Conservation (phyloP, 306 rosid species). For the Dalbergia cultrata region DNA sequence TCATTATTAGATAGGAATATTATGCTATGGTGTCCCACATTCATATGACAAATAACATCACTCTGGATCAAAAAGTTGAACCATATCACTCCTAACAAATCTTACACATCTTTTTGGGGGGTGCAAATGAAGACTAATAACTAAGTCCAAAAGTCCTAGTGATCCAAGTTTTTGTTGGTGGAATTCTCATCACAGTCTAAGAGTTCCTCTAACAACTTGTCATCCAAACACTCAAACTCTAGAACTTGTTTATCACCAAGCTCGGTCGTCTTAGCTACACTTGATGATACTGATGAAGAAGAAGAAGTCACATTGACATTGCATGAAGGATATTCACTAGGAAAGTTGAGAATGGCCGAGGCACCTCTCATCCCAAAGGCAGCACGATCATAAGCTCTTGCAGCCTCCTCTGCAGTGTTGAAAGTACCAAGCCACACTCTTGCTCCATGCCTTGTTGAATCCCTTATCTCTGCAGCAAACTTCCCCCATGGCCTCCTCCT, state of each 20-base stretch:
- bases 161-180: background rate
- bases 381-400: slow-evolving; percentile 77
- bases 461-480: slow-evolving; percentile 54
- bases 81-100: background rate
- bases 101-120: background rate
- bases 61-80: background rate
- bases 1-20: too few relatives aligned
- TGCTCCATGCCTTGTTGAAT: slow-evolving; percentile 53
- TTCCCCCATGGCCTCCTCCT: slow-evolving; percentile 60
- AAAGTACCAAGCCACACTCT: slow-evolving; percentile 84
- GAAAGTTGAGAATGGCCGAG: slow-evolving; percentile 76
- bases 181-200: slow-evolving; percentile 52
- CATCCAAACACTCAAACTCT: slow-evolving; percentile 72
- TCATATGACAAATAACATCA: background rate
- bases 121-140: background rate
- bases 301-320: slow-evolving; percentile 9
- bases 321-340: slow-evolving; percentile 54
- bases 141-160: slow-evolving; percentile 1
- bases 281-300: slow-evolving; percentile 39
- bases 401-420: slow-evolving; percentile 68
- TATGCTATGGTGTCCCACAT: too few relatives aligned
- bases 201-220: slow-evolving; percentile 74
- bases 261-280: slow-evolving; percentile 14
- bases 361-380: slow-evolving; percentile 76
- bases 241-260: slow-evolving; percentile 53